Conservation (phyloP, 1,139 yeast genomes). For the Protomyces arabidopsidicola region DNA sequence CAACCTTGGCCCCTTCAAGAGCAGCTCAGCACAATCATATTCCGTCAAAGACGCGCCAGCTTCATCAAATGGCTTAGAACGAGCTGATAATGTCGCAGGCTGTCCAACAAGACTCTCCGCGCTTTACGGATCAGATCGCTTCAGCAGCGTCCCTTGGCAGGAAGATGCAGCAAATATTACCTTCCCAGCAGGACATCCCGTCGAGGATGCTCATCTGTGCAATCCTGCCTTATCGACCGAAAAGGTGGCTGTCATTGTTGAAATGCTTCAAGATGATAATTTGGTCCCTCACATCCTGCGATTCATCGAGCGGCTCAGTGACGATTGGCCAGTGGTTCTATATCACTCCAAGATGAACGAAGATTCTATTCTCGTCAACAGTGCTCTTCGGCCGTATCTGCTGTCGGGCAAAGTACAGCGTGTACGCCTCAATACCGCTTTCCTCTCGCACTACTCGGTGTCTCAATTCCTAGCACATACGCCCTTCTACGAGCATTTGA, state of each 20-base stretch:
- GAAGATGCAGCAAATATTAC: not conserved
- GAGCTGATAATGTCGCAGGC: not conserved
- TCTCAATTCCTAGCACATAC: slow-evolving; percentile 1
- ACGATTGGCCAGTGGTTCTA: slow-evolving; percentile 18
- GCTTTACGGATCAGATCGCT: not conserved
- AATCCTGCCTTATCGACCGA: not conserved
- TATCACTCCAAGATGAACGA: slow-evolving; percentile 18
- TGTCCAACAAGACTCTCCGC: not conserved
- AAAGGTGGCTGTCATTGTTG: slow-evolving; percentile 18
- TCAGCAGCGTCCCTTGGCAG: not conserved
- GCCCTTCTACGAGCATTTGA: slow-evolving; percentile 8
- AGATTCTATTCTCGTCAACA: not conserved
- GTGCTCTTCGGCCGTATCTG: not conserved
- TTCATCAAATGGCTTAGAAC: too few species aligned
- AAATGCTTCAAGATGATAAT: slow-evolving; percentile 3
- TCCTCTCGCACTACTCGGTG: not conserved
- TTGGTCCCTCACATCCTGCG: slow-evolving; percentile 4
- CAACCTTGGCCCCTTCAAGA: too few species aligned
- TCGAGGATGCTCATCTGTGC: not conserved
- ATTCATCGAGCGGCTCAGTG: slow-evolving; percentile 5
- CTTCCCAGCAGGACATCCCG: not conserved
- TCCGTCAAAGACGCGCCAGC: too few species aligned
- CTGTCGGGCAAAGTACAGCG: slow-evolving; percentile 9
- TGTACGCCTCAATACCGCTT: not conserved
- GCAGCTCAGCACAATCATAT: too few species aligned